Evolutionary conservation across 2,329 filamentous ascomycete genomes (phyloP), one percentile per base, ranked within the genome.

Genomic region (Dothideomycetes sp.): DNA sequence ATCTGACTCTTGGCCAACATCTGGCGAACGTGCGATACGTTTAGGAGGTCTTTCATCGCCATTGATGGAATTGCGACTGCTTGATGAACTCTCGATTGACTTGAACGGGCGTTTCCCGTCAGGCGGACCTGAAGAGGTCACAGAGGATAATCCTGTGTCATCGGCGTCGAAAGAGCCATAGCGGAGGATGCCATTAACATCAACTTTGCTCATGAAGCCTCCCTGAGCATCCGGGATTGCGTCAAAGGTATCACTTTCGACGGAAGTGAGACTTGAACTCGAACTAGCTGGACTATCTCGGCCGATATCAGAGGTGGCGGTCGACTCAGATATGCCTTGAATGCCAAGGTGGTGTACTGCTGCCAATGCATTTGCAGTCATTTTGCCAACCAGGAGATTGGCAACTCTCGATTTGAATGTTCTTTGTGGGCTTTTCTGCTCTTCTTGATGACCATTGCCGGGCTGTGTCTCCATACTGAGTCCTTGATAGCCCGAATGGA

Each of bases 101-200:
- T 42, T 32, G 14, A 41, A 42, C n/a, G 40, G 24, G 16, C 39
- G 39, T 18, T 45, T 42, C 19, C 40, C 35, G 17, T 40, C 37
- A 3, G 39, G 27, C 31, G 29, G 45, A 16, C 38, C 42, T 16
- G 45, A 44, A 31, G 41, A 43, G 18, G 45, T 35, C n/a, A 42
- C 40, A 18, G 42, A 44, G 22, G 45, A 47, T 17, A 47, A 32
- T 7, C 40, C 39, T n/a, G 45, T 47, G 16, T 47, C 45, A 19
- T 47, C 45, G 36, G 38, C 18, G 19, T 42, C 36, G 12, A 43
- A 35, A 3, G 41, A 43, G 19, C 41, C 41, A 39, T 39, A 39
- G 16, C 41, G 31, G 5, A 39, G 29, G 9, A 43, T 43, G 17
- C 37, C 41, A 36, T 39, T 36, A 36, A 43, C 36, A 39, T 43